Conservation (phyloP, 805 yeast species). For the Yamadazyma tumulicola region DNA sequence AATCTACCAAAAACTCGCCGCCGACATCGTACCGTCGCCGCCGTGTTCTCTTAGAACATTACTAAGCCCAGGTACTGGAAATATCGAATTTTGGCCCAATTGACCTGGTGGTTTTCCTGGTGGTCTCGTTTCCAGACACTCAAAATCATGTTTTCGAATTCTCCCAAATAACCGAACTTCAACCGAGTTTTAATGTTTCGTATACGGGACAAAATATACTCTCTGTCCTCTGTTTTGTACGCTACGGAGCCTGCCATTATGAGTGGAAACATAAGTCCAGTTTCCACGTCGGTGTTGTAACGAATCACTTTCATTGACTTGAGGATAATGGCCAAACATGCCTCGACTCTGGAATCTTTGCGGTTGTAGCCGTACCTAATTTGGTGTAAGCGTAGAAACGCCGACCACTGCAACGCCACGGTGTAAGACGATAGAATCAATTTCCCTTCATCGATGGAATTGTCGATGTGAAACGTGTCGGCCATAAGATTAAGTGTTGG, state of each 20-base stretch:
- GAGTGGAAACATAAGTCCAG: slow-evolving; percentile 23
- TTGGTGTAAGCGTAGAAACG: slow-evolving; percentile 25
- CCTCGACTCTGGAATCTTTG: slow-evolving; percentile 18
- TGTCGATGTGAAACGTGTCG: slow-evolving; percentile 13
- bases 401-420: slow-evolving; percentile 26
- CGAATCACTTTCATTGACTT: slow-evolving; percentile 16
- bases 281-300: slow-evolving; percentile 19
- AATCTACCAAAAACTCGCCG: slow-evolving; percentile 1
- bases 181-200: slow-evolving; percentile 15
- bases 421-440: slow-evolving; percentile 18
- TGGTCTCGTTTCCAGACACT: slow-evolving; percentile 22
- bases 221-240: slow-evolving; percentile 15
- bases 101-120: slow-evolving; percentile 19
- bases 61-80: slow-evolving; percentile 27
- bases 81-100: slow-evolving; percentile 27
- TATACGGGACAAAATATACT: slow-evolving; percentile 17
- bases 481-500: slow-evolving; percentile 18
- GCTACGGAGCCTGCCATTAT: slow-evolving; percentile 27
- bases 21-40: not conserved
- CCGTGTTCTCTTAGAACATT: slow-evolving; percentile 19
- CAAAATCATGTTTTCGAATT: slow-evolving; percentile 20
- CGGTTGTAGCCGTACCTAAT: slow-evolving; percentile 24
- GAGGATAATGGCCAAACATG: slow-evolving; percentile 20
- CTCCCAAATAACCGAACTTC: slow-evolving; percentile 22
- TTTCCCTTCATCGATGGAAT: slow-evolving; percentile 7